Evolutionary conservation across 1,139 yeast species (phyloP).

Genomic region (Suhomyces kunorum): DNA sequence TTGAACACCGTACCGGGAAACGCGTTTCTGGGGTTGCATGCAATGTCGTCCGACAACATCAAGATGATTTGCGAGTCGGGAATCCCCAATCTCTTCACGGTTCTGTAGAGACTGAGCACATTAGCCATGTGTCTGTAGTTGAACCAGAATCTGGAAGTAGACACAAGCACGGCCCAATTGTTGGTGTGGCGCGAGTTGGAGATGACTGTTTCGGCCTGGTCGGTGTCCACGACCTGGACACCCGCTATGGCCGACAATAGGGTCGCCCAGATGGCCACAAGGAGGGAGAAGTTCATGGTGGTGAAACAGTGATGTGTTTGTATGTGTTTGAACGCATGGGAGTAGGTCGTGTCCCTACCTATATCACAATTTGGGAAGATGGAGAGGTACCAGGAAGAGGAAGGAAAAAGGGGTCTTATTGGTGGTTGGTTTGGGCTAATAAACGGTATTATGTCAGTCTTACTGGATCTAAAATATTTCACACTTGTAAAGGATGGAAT

Average conservation of each 20-base stretch:
- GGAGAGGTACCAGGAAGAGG: background rate
- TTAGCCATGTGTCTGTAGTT: constrained; percentile 98
- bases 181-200: constrained; percentile 60
- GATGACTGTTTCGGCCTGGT: constrained; percentile 28
- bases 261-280: constrained; percentile 7
- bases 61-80: constrained; percentile 97
- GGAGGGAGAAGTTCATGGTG: constrained; percentile 13
- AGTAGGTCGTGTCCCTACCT: background rate
- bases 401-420: too few species aligned
- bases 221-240: constrained; percentile 17
- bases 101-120: constrained; percentile 88
- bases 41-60: constrained; percentile 95
- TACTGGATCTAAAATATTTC: too few species aligned
- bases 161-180: constrained; percentile 94
- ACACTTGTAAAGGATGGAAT: too few species aligned
- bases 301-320: background rate
- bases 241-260: constrained; percentile 9
- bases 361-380: constrained; percentile 16
- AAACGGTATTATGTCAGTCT: too few species aligned
- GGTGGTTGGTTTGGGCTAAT: too few species aligned
- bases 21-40: constrained; percentile 93
- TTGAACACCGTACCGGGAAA: constrained; percentile 97
- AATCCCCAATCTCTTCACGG: constrained; percentile 91
- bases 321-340: background rate
- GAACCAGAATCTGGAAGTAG: constrained; percentile 97